Base-by-base conservation (phyloP, 495 filamentous ascomycete genomes). In the Poronia punctata region DNA sequence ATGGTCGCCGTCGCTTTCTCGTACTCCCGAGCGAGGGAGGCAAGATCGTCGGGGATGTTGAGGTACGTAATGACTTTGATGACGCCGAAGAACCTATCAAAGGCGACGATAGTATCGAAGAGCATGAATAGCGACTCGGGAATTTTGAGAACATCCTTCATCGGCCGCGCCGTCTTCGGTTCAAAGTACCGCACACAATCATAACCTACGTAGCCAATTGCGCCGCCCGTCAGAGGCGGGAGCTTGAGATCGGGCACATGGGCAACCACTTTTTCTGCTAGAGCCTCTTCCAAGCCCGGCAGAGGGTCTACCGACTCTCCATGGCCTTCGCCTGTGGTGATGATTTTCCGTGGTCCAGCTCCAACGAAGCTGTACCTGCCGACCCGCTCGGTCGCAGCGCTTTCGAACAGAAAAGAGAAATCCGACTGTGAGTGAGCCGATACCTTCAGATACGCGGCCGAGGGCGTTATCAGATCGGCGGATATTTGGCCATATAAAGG, bases 141-240 rank as follows among this genome's bases (percentile, higher is more conserved):
- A 14, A 95, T 83, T 29, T 81, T 66, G 12, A 97, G 72, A 2
- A 90, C 68, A 65, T 98, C 92, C 62, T 90, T 84, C 68, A 95
- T 78, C 3, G 81, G 76, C 28, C 89, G 77, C 12, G 78, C 79
- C 1, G 92, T 95, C 69, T 84, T 88, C 21, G 92, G 92, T 67
- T 98, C 92, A 48, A 98, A 98, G 63, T 98, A 98, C 57, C 80
- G 79, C 46, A 98, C 84, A 62, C 92, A 98, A 60, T 98, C 92
- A 59, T 97, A 98, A 26, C 88, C 87, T 4, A 98, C 85, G 57
- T 97, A 98, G 41, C 92, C 92, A 54, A 98, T 83, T 2, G 90
- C 92, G 23, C 93, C 92, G 33, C 88, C 93, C 1, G 82, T 88
- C 57, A 96, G 63, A 21, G 86, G 82, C 7, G 92, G 92, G 7